Evolutionary conservation across 2,329 filamentous ascomycete species (phyloP).

Genomic region (Colletotrichum viniferum): DNA sequence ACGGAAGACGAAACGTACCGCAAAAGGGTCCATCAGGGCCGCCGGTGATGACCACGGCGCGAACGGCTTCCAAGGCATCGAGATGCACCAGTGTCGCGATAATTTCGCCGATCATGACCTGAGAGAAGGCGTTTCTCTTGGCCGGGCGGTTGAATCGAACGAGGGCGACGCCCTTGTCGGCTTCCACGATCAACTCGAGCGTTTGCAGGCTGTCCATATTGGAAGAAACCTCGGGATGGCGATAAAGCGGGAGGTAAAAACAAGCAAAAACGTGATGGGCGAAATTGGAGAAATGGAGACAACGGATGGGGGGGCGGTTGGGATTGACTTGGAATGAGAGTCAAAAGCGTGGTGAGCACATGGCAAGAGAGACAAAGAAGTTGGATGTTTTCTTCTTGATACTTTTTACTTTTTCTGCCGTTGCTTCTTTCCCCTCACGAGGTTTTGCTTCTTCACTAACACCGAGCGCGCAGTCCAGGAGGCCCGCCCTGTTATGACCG

Average conservation of each 20-base stretch:
- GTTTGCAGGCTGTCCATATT: constrained; percentile 17
- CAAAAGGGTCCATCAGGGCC: constrained; percentile 35
- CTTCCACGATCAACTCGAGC: constrained; percentile 8
- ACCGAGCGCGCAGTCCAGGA: background rate
- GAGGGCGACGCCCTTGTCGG: constrained; percentile 14
- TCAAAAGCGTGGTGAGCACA: background rate
- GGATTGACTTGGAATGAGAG: background rate
- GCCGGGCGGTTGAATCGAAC: constrained; percentile 46
- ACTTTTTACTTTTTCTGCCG: background rate
- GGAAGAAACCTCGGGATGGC: background rate
- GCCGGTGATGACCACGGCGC: constrained; percentile 42
- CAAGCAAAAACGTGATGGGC: background rate
- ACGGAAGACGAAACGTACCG: constrained; percentile 29
- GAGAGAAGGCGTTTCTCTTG: constrained; percentile 64
- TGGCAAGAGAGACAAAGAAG: constrained; percentile 1
- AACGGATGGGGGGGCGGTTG: background rate
- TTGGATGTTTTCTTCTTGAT: background rate
- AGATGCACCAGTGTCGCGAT: constrained; percentile 25
- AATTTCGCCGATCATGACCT: constrained; percentile 52
- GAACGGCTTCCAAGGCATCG: constrained; percentile 27
- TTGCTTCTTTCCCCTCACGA: background rate
- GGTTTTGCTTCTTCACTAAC: constrained; percentile 5
- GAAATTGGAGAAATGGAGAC: background rate
- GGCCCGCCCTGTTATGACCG: background rate
- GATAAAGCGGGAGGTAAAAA: background rate